Evolutionary conservation across 2,329 filamentous ascomycete species (phyloP).

Genomic region (Cordyceps cicadae): DNA sequence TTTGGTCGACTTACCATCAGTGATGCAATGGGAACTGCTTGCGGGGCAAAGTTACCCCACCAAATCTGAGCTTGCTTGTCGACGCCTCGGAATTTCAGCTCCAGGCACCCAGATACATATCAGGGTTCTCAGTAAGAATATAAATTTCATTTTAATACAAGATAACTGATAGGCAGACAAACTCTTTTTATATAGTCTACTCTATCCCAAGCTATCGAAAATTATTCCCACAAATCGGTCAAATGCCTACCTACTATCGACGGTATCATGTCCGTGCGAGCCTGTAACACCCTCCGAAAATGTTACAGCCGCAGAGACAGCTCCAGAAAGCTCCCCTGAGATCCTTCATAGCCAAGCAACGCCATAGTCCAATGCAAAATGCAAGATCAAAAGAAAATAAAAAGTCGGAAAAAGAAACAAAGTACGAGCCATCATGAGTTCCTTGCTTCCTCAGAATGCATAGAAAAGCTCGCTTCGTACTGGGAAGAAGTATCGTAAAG

Average conservation of each 20-base stretch:
- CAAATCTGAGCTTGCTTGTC: background rate
- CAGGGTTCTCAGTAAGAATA: background rate
- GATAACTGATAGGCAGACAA: background rate
- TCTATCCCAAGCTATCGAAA: slow-evolving; percentile 4
- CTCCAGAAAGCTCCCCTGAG: slow-evolving; percentile 24
- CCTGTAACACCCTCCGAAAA: background rate
- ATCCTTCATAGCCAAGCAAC: slow-evolving; percentile 31
- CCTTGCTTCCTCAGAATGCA: background rate
- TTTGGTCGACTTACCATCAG: background rate
- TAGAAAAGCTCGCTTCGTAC: background rate
- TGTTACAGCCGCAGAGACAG: slow-evolving; percentile 16
- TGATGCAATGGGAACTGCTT: slow-evolving; percentile 4
- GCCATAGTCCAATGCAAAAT: slow-evolving; percentile 21
- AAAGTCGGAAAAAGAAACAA: background rate
- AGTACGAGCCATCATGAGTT: background rate
- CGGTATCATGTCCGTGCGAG: slow-evolving; percentile 7
- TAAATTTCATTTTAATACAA: background rate
- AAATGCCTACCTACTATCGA: slow-evolving; percentile 4
- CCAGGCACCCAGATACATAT: background rate
- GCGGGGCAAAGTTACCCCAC: slow-evolving; percentile 10
- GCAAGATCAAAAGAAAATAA: slow-evolving; percentile 7
- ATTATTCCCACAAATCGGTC: background rate
- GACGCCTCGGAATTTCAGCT: background rate
- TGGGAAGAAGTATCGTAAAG: background rate
- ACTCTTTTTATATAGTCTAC: background rate